A percentile compares a stretch with the other conserved stretches of the same genome.
Conservation (phyloP, 768 basidiomycete genomes). For the Suillus placidus region DNA sequence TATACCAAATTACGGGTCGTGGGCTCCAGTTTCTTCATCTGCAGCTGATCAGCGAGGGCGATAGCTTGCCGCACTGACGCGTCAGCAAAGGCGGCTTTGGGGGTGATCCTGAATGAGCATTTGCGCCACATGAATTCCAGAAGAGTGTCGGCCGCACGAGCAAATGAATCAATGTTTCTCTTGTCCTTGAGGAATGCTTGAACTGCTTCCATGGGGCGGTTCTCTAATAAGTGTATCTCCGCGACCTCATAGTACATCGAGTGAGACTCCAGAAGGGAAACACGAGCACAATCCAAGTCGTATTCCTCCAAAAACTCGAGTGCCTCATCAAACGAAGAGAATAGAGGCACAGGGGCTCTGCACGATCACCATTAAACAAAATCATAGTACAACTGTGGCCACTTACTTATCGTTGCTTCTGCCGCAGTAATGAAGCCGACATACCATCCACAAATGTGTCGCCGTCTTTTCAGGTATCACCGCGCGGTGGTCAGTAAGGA, state of each 20-base stretch:
- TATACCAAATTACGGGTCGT: slow-evolving; percentile 18
- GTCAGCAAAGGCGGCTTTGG: slow-evolving; percentile 9
- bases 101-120: slow-evolving; percentile 42
- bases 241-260: slow-evolving; percentile 53
- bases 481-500: slow-evolving; percentile 41
- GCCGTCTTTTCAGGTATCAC: slow-evolving; percentile 37
- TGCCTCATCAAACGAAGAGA: slow-evolving; percentile 52
- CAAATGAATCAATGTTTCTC: slow-evolving; percentile 27
- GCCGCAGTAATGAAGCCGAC: slow-evolving; percentile 49
- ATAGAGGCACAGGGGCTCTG: slow-evolving; percentile 54
- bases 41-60: slow-evolving; percentile 23
- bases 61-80: slow-evolving; percentile 24
- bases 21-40: slow-evolving; percentile 13
- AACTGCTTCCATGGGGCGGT: slow-evolving; percentile 50
- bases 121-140: slow-evolving; percentile 49
- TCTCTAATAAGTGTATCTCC: slow-evolving; percentile 51
- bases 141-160: slow-evolving; percentile 41
- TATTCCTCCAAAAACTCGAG: slow-evolving; percentile 59
- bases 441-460: slow-evolving; percentile 43
- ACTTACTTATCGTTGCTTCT: slow-evolving; percentile 32
- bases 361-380: background rate
- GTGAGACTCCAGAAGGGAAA: slow-evolving; percentile 44
- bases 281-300: slow-evolving; percentile 52
- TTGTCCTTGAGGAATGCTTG: slow-evolving; percentile 44
- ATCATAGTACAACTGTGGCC: background rate